Evolutionary conservation across 768 basidiomycete species (phyloP), one percentile per base, ranked within the genome.

Genomic region (Xerocomus spinulosus): DNA sequence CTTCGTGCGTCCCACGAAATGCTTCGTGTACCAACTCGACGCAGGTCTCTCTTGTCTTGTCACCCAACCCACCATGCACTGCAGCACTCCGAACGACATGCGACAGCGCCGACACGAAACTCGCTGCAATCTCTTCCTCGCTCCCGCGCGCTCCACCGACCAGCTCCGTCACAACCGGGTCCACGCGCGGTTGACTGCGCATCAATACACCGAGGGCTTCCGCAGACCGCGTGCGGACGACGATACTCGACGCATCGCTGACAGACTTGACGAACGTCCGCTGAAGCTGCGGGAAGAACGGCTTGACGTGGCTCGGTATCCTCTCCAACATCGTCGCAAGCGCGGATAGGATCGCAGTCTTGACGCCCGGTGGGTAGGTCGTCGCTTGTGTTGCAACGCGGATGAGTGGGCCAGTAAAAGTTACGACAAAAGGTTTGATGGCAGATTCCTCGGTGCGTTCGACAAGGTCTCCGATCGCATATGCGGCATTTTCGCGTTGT

Each of bases 211-310:
- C 94, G 1, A 98, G 75, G 10, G 90, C 94, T 33, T 84, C 77
- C 0, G 84, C 92, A 0, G 92, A 93, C 44, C 82, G 82, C 50
- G 75, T 83, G 43, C 95, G 82, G 21, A 98, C 91, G 14, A 81
- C 79, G 1, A 79, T 70, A 52, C 88, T 91, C 2, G 85, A 75
- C 8, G 85, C 67, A 63, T 98, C 94, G 48, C 85, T 80, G 3
- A 87, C 78, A 36, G 92, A 88, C 71, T 98, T 98, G 63, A 96
- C 87, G 60, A 98, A 97, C 0, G 93, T 97, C 28, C 94, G 81
- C 60, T 97, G 95, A 28, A 98, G 70, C 59, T 98, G 96, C 2
- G 95, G 96, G 79, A 97, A 97, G 83, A 98, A 98, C 3, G 95
- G 95, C 66, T 89, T 91, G 57, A 98, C 92, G 56, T 95, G 89